Conservation (phyloP, 2,329 filamentous ascomycete genomes). For the Pochonia chlamydosporia region DNA sequence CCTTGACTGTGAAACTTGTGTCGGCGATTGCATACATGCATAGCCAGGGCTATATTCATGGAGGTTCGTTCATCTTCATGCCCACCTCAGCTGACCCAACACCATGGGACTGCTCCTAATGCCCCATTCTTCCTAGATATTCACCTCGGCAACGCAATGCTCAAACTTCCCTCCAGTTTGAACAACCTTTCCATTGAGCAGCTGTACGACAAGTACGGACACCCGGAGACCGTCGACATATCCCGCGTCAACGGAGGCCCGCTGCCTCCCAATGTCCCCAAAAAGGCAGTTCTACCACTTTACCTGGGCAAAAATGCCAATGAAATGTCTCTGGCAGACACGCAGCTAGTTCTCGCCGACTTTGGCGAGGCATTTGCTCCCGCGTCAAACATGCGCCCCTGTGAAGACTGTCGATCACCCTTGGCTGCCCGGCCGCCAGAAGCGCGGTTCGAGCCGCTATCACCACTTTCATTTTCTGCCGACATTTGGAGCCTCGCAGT, state of each 20-base stretch:
- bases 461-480: conserved; percentile 26
- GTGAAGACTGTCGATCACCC: no score
- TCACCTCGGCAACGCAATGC: conserved; percentile 19
- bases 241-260: conserved; percentile 16
- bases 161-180: conserved; percentile 8
- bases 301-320: conserved; percentile 22
- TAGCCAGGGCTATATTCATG: conserved; percentile 20
- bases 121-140: conserved; percentile 12
- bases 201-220: conserved; percentile 23
- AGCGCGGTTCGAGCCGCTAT: no score
- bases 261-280: conserved; percentile 19
- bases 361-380: conserved; percentile 27
- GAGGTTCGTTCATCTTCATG: conserved; percentile 8
- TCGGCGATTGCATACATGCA: conserved; percentile 17
- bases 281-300: conserved; percentile 15
- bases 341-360: conserved; percentile 23
- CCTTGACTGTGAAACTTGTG: conserved; percentile 9
- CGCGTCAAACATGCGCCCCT: neutral
- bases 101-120: no score
- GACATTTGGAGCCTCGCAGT: conserved; percentile 35
- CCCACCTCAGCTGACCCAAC: neutral
- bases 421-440: no score
- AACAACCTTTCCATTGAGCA: conserved; percentile 23
- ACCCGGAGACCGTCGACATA: conserved; percentile 22
- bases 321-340: conserved; percentile 21